Conservation (phyloP, 176 grass and related monocot species). For the Oryza glaberrima region DNA sequence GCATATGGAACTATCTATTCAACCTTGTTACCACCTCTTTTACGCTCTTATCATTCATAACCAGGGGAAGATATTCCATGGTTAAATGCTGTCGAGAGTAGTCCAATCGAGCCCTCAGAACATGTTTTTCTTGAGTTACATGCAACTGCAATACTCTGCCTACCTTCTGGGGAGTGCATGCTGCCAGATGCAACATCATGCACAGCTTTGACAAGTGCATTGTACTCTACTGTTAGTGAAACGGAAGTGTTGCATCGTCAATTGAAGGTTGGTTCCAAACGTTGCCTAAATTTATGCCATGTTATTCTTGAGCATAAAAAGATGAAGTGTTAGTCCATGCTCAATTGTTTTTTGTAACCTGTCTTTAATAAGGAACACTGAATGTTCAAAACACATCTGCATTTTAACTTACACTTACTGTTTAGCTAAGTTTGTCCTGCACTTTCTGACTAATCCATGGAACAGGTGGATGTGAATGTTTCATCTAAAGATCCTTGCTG, state of each 20-base stretch:
- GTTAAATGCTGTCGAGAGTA: constrained; percentile 68
- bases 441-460: constrained; percentile 35
- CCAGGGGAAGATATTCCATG: constrained; percentile 82
- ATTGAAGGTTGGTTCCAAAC: constrained; percentile 57
- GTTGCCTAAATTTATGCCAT: neutral
- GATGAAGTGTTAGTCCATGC: neutral
- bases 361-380: constrained; percentile 1
- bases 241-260: constrained; percentile 73
- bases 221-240: constrained; percentile 86
- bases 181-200: constrained; percentile 91
- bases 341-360: constrained; percentile 8
- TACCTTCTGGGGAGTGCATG: constrained; percentile 88
- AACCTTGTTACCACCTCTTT: constrained; percentile 22
- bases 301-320: constrained; percentile 16
- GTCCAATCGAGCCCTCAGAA: constrained; percentile 59
- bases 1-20: constrained; percentile 6
- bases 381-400: neutral
- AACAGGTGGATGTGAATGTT: constrained; percentile 71
- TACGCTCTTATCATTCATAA: constrained; percentile 11
- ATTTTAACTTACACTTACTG: constrained; percentile 1
- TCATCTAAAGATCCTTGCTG: constrained; percentile 74
- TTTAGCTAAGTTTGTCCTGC: constrained; percentile 9
- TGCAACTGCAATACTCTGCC: constrained; percentile 85
- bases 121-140: constrained; percentile 75
- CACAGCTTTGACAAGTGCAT: constrained; percentile 86